Evolutionary conservation across 768 basidiomycete species (phyloP).

Genomic region (Boletus vermiculosoides): DNA sequence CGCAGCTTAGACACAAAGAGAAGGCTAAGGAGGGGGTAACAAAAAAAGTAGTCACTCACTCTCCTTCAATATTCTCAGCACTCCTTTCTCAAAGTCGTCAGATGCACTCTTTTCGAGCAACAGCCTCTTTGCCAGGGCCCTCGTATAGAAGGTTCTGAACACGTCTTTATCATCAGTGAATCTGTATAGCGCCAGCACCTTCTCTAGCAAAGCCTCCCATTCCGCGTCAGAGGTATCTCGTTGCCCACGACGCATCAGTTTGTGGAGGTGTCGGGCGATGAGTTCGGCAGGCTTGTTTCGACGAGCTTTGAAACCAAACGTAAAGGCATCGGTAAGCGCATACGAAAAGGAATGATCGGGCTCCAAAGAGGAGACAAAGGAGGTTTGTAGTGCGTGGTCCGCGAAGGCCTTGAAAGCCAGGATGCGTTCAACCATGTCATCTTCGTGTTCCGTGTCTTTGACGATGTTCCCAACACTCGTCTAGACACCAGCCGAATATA

Average conservation of each 20-base stretch:
- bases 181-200: slow-evolving; percentile 71
- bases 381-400: slow-evolving; percentile 46
- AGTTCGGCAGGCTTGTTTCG: slow-evolving; percentile 87
- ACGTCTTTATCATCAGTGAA: slow-evolving; percentile 93
- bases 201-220: slow-evolving; percentile 64
- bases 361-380: slow-evolving; percentile 48
- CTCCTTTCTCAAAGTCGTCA: slow-evolving; percentile 80
- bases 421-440: slow-evolving; percentile 73
- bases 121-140: slow-evolving; percentile 82
- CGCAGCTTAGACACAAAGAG: neutral
- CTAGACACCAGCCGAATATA: slow-evolving; percentile 35
- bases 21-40: neutral
- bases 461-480: slow-evolving; percentile 62
- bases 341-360: slow-evolving; percentile 60
- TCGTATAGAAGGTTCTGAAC: slow-evolving; percentile 90
- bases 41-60: slow-evolving; percentile 41
- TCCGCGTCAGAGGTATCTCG: slow-evolving; percentile 58
- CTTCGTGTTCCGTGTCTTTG: slow-evolving; percentile 58
- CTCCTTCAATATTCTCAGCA: slow-evolving; percentile 84
- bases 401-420: slow-evolving; percentile 64
- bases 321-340: slow-evolving; percentile 70
- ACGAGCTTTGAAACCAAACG: slow-evolving; percentile 68
- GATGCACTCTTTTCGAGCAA: slow-evolving; percentile 83
- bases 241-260: slow-evolving; percentile 84
- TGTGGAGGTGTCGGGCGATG: slow-evolving; percentile 89